Percentiles rank a stretch among this genome's conserved stretches.
These are phyloP conservation scores for Cryoendolithus antarcticus DNA, from an alignment of 2,329 filamentous ascomycete species.

Conservation along the genomic window DNA sequence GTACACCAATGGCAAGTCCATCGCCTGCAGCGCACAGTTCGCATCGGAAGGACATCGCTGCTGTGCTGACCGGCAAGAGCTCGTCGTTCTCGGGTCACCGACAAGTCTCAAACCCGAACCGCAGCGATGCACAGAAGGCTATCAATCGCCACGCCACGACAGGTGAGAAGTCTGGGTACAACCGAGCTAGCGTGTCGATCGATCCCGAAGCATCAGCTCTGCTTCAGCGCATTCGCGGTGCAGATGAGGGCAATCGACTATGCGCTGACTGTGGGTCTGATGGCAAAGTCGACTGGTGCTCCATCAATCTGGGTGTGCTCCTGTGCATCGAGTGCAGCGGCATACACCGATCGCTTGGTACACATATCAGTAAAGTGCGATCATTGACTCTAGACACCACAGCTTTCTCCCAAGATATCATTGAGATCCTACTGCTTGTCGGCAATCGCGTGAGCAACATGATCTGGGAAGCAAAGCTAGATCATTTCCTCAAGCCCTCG, in stretches of 20 bases:
- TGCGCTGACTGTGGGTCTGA: conserved; percentile 91
- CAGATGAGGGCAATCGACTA: conserved; percentile 82
- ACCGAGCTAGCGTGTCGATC: conserved; percentile 52
- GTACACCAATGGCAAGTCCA: conserved; percentile 30
- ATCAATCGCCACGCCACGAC: conserved; percentile 82
- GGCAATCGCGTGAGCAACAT: conserved; percentile 94
- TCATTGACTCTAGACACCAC: conserved; percentile 91
- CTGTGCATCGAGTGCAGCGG: conserved; percentile 97
- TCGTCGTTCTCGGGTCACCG: conserved; percentile 54
- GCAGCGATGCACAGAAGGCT: conserved; percentile 34
- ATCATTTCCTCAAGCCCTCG: conserved; percentile 58
- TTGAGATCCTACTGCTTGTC: conserved; percentile 80
- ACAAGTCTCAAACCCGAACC: conserved; percentile 30
- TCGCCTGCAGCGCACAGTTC: conserved; percentile 35
- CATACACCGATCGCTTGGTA: conserved; percentile 89
- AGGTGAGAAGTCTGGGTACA: conserved; percentile 67
- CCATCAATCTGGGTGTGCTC: conserved; percentile 91
- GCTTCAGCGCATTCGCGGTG: conserved; percentile 74
- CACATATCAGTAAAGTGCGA: conserved; percentile 93
- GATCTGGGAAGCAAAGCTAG: conserved; percentile 84
- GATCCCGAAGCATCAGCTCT: conserved; percentile 70
- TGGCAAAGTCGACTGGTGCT: conserved; percentile 95
- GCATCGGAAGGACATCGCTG: conserved; percentile 75
- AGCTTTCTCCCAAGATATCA: conserved; percentile 92
- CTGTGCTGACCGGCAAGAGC: conserved; percentile 84